A percentile compares a stretch with the other conserved stretches of the same genome.
phyloP scores from a whole-genome alignment of 345 rosid genomes.

The Draba incana region DNA sequence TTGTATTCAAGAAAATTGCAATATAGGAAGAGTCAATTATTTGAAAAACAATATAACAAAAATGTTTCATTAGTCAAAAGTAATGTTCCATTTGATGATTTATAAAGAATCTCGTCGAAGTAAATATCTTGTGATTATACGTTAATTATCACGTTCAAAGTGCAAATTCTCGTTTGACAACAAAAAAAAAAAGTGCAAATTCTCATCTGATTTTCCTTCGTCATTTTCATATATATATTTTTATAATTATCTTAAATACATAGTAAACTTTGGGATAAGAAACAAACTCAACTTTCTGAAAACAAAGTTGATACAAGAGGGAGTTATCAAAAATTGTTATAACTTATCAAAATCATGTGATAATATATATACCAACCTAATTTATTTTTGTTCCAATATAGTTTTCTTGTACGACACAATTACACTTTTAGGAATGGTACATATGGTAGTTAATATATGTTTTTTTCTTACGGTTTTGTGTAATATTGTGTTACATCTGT shows the following conservation, averaged over 20 bases:
- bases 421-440: neutral
- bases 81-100: neutral
- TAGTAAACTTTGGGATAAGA: conserved; percentile 25
- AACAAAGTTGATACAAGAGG: conserved; percentile 19
- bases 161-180: conserved; percentile 1
- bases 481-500: too few relatives aligned
- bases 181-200: neutral
- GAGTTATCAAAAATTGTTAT: conserved; percentile 26
- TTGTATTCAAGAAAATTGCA: too few relatives aligned
- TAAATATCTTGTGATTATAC: neutral
- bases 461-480: too few relatives aligned
- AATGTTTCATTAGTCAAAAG: too few relatives aligned
- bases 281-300: conserved; percentile 38
- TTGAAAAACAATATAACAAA: too few relatives aligned
- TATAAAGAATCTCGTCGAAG: neutral
- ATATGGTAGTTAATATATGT: too few relatives aligned
- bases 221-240: neutral
- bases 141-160: neutral
- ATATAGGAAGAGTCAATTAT: too few relatives aligned
- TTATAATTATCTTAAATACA: neutral
- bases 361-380: conserved; percentile 22
- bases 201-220: neutral
- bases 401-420: conserved; percentile 18
- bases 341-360: conserved; percentile 25
- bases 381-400: conserved; percentile 15